phyloP scores from a whole-genome alignment of 352 stramenopile genomes.

The Phytophthora podocarpi region DNA sequence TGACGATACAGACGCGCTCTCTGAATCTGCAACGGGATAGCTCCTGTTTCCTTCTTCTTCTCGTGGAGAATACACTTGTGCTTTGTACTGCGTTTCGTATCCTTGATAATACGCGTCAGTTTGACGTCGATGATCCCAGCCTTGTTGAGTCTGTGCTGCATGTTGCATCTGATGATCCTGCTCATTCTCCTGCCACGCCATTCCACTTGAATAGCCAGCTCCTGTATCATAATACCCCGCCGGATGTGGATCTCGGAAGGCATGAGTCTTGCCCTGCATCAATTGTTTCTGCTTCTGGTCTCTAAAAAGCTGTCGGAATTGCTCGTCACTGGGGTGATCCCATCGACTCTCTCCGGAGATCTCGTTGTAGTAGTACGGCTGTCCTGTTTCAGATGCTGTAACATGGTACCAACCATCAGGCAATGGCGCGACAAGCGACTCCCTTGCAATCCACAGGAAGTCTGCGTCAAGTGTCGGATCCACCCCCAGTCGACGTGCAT shows the following conservation, averaged over 20 bases:
- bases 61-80: conserved; percentile 26
- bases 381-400: conserved; percentile 57
- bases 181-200: conserved; percentile 35
- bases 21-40: conserved; percentile 19
- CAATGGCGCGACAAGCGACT: conserved; percentile 78
- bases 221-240: conserved; percentile 39
- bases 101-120: conserved; percentile 40
- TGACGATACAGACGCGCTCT: conserved; percentile 8
- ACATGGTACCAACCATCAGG: conserved; percentile 74
- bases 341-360: conserved; percentile 77
- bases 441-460: conserved; percentile 74
- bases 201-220: conserved; percentile 21
- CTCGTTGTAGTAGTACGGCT: conserved; percentile 87
- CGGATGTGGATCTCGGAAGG: conserved; percentile 20
- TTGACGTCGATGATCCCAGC: conserved; percentile 27
- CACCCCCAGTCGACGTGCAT: conserved; percentile 72
- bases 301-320: conserved; percentile 62
- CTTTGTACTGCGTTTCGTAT: conserved; percentile 28
- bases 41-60: conserved; percentile 15
- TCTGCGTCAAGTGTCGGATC: conserved; percentile 58
- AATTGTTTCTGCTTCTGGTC: conserved; percentile 47
- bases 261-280: conserved; percentile 34
- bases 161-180: conserved; percentile 29
- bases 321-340: conserved; percentile 80
- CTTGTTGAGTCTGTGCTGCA: conserved; percentile 17